These are phyloP conservation scores for Neltuma alba DNA, from an alignment of 306 rosid species.

Conservation along the genomic window DNA sequence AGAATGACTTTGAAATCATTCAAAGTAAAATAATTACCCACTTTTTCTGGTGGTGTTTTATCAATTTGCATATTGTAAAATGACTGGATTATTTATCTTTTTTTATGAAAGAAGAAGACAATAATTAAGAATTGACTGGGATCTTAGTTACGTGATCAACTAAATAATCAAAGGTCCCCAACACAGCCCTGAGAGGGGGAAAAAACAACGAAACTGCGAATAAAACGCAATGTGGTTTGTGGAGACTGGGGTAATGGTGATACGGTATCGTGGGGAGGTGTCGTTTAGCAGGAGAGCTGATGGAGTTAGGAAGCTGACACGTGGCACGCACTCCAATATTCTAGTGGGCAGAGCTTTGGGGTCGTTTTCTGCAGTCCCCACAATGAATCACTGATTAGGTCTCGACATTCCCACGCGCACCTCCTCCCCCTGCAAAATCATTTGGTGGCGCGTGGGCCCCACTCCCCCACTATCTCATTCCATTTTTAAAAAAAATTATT, in stretches of 20 bases:
- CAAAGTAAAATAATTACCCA: not conserved
- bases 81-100: not conserved
- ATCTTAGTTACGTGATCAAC: not conserved
- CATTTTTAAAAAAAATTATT: too few species aligned
- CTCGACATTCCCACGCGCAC: constrained; percentile 44
- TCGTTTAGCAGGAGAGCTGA: constrained; percentile 52
- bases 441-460: constrained; percentile 49
- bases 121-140: not conserved
- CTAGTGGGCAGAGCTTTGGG: constrained; percentile 33
- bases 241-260: too few species aligned
- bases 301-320: constrained; percentile 67
- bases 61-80: not conserved
- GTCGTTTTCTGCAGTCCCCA: constrained; percentile 39
- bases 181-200: not conserved
- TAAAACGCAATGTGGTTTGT: not conserved
- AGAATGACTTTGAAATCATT: not conserved
- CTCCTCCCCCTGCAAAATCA: constrained; percentile 35
- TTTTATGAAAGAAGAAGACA: not conserved
- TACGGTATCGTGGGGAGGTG: constrained; percentile 20
- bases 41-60: not conserved
- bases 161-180: not conserved
- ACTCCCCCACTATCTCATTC: constrained; percentile 24
- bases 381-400: constrained; percentile 33
- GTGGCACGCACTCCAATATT: constrained; percentile 54
- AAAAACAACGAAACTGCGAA: constrained; percentile 24